These are phyloP conservation scores for Hypoxylon sp. DNA, from an alignment of 2,329 filamentous ascomycete species.

Conservation along the genomic window DNA sequence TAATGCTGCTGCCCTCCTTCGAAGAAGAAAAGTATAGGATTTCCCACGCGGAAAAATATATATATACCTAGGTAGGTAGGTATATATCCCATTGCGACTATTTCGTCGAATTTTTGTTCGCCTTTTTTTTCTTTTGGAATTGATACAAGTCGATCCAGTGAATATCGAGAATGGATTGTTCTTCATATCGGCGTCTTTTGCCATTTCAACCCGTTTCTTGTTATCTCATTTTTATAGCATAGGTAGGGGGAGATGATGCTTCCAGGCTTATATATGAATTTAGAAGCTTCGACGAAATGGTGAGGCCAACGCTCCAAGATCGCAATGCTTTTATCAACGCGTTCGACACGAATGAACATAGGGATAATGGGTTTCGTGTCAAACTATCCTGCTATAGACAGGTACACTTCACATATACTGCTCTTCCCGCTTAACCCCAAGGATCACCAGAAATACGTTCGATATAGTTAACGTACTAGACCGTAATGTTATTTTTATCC, in stretches of 20 bases:
- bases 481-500: too few relatives aligned
- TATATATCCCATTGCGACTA: slow-evolving; percentile 19
- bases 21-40: slow-evolving; percentile 25
- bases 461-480: too few relatives aligned
- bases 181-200: background rate
- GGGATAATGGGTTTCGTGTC: background rate
- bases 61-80: slow-evolving; percentile 24
- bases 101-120: slow-evolving; percentile 5
- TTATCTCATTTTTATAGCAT: background rate
- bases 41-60: slow-evolving; percentile 18
- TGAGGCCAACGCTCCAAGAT: background rate
- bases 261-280: background rate
- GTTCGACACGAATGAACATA: background rate
- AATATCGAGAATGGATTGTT: background rate
- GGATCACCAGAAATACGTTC: background rate
- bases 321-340: background rate
- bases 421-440: background rate
- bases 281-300: too few relatives aligned
- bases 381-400: background rate
- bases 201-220: background rate
- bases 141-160: background rate
- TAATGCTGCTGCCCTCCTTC: slow-evolving; percentile 8
- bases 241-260: background rate
- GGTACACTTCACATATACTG: background rate
- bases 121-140: slow-evolving; percentile 9